A percentile compares a stretch with the other conserved stretches of the same genome.
Conservation (phyloP, 2,329 filamentous ascomycete genomes). For the Fusarium sp. region DNA sequence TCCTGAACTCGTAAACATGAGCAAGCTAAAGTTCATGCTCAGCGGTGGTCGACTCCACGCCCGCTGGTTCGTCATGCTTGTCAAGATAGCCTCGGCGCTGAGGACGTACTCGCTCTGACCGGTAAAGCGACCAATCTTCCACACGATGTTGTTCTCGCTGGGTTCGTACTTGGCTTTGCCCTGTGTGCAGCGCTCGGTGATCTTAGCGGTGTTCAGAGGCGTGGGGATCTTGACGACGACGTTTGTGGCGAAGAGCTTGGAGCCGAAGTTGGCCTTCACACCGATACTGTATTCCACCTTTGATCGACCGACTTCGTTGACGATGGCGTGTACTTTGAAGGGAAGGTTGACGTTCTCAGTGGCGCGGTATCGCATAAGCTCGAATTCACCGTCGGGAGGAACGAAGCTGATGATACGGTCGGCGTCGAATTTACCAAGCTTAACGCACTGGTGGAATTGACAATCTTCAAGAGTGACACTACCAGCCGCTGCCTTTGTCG, state of each 20-base stretch:
- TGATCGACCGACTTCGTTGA: conserved; percentile 95
- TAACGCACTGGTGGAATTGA: conserved; percentile 99
- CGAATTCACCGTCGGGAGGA: conserved; percentile 96
- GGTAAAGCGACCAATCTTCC: conserved; percentile 98
- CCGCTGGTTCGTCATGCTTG: conserved; percentile 98
- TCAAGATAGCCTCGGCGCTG: conserved; percentile 91
- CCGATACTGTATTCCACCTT: conserved; percentile 99
- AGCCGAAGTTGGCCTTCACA: conserved; percentile 95
- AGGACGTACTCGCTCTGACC: conserved; percentile 98
- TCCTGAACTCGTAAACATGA: conserved; percentile 98
- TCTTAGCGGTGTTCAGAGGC: conserved; percentile 94
- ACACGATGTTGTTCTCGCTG: conserved; percentile 96
- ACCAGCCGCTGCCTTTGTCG: conserved; percentile 93
- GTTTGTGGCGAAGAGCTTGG: conserved; percentile 97
- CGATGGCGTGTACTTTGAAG: conserved; percentile 98
- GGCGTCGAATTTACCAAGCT: conserved; percentile 94
- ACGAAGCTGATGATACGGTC: conserved; percentile 98
- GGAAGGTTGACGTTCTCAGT: conserved; percentile 99
- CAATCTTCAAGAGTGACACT: conserved; percentile 97
- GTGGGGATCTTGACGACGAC: conserved; percentile 95
- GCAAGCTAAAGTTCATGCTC: conserved; percentile 88
- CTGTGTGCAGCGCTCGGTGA: conserved; percentile 91
- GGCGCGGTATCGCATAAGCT: conserved; percentile 97
- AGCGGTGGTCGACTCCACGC: conserved; percentile 95
- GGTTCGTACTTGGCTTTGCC: conserved; percentile 99